Base-by-base conservation (phyloP, 768 basidiomycete species). In the Podaxis sp. region DNA sequence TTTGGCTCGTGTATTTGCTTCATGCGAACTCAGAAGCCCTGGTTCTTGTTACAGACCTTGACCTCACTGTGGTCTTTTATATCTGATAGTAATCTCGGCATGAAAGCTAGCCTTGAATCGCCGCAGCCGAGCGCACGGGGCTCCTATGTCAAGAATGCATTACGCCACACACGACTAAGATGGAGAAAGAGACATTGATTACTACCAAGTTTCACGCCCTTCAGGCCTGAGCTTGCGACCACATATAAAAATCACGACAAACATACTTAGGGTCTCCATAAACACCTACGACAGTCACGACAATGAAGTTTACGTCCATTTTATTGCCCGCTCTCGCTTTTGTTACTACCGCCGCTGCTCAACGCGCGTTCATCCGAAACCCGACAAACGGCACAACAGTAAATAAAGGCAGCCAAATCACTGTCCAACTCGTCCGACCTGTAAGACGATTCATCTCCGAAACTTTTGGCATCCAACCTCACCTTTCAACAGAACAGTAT, bases 391-490 rank as follows among this genome's bases (percentile, higher is more conserved):
- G 74, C 4, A 63, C 74, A 2, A 57, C 68, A 11, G 74, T 85
- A 9, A 54, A 40, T 7, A 65, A 78, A 30, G 84, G 84, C 4
- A 68, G 64, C 6, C 66, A 68, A 11, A 44, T 86, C 36, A 76
- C 69, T 3, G 79, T 85, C 2, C 79, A 83, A 64, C 68, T 86
- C 6, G 80, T 81, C 61, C 74, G 76, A 57, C 82, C 81, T 3
- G 84, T 85, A 68, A 19, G 81, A 73, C 44, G 2, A 17, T 9
- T 19, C 22, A 46, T 19, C 17, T 9, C 44, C 44, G 7, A 46
- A 46, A 8, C 7, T 19, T 6, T 33, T 33, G 19, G 12, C 8
- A 3, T n/a, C 28, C 56, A 82, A 80, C 68, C 78, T 57, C 55
- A 72, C 7, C 67, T 81, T 22, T 72, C 78, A 1, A 72, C 51